Conservation (phyloP, 2,329 filamentous ascomycete genomes). For the Podosphaera xanthii region DNA sequence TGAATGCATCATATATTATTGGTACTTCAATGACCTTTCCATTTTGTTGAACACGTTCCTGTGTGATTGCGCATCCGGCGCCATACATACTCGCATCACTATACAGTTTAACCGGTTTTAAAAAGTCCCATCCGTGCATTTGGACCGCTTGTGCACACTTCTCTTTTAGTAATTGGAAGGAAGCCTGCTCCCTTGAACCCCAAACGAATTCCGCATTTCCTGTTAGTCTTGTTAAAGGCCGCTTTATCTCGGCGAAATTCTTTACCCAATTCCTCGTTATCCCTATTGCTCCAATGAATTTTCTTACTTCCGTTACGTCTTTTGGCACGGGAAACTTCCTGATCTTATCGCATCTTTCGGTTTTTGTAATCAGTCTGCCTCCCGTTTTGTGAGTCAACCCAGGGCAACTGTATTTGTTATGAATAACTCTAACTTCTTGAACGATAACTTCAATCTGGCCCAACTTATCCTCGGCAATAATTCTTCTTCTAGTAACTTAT, state of each 20-base stretch:
- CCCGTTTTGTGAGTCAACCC: background rate
- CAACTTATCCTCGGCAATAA: background rate
- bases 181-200: background rate
- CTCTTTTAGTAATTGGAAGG: conserved; percentile 1
- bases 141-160: background rate
- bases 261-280: background rate
- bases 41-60: background rate
- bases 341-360: background rate
- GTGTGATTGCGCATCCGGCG: conserved; percentile 3
- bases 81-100: conserved; percentile 1
- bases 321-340: background rate
- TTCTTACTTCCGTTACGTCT: background rate
- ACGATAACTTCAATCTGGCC: background rate
- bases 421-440: background rate
- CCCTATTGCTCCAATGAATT: background rate
- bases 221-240: background rate
- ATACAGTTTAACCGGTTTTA: background rate
- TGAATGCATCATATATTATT: background rate
- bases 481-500: background rate
- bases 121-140: background rate
- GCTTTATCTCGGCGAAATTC: background rate
- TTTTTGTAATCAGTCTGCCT: background rate
- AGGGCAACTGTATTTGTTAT: background rate
- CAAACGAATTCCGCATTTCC: background rate
- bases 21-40: background rate